phyloP scores from a whole-genome alignment of 2,329 filamentous ascomycete species.

The Xylaria multiplex region DNA sequence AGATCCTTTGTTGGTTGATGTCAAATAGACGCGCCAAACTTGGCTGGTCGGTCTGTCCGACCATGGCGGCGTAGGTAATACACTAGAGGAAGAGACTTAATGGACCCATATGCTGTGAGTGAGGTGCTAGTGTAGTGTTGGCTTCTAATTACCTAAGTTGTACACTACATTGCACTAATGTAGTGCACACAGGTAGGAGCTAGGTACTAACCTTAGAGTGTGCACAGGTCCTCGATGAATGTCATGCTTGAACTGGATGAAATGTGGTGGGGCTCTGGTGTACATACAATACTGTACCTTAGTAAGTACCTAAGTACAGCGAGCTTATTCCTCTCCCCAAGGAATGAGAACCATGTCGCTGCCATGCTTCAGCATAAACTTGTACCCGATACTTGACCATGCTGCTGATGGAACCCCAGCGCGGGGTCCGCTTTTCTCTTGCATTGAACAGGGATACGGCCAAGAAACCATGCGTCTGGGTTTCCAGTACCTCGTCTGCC shows the following conservation, averaged over 20 bases:
- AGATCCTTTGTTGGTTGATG: slow-evolving; percentile 18
- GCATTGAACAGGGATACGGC: slow-evolving; percentile 40
- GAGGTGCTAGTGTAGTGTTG: too few relatives aligned
- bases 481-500: slow-evolving; percentile 42
- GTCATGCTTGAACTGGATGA: slow-evolving; percentile 24
- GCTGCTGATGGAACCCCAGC: slow-evolving; percentile 40
- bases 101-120: too few relatives aligned
- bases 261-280: slow-evolving; percentile 17
- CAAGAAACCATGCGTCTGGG: slow-evolving; percentile 34
- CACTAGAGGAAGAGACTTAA: neutral
- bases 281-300: neutral
- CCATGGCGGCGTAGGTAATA: slow-evolving; percentile 6
- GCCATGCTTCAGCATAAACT: slow-evolving; percentile 31
- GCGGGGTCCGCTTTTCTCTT: slow-evolving; percentile 41
- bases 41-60: slow-evolving; percentile 30
- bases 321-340: slow-evolving; percentile 29
- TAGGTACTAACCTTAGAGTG: too few relatives aligned
- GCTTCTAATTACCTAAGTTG: too few relatives aligned
- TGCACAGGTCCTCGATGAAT: neutral
- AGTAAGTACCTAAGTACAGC: neutral
- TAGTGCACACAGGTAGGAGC: too few relatives aligned
- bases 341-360: slow-evolving; percentile 31
- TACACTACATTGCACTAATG: too few relatives aligned
- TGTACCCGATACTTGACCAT: slow-evolving; percentile 42
- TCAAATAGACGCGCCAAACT: slow-evolving; percentile 19